Evolutionary conservation across 192 early-diverging fungal genomes (phyloP), one percentile per base, ranked within the genome.

Genomic region (Haplosporangium gracile): DNA sequence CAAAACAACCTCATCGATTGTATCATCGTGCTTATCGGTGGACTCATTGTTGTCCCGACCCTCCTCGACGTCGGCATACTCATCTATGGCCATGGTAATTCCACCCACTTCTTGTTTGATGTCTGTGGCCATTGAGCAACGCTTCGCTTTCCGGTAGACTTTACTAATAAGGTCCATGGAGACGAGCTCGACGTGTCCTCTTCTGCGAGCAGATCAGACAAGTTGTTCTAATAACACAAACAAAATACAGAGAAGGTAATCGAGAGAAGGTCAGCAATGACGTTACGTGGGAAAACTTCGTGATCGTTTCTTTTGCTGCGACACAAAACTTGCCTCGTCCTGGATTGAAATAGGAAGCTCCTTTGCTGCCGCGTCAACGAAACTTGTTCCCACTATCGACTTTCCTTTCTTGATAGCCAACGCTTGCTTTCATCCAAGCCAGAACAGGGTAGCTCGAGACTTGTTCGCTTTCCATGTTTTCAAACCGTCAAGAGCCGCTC

Each of bases 401-500:
- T 77, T 77, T 53, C 75, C 47, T 47, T 77, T 47, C 65, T 68
- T 60, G 39, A 69, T 77, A 40, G 43, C 39, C 39, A 77, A 47
- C 42, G 65, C 43, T 77, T 77, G 76, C 76, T 49, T 77, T 77
- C 29, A n/a, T 49, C 43, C 76, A 32, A 77, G 76, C 57, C 76
- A 68, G 43, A 77, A 77, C 0, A 69, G 65, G 26, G 39, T 43
- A 38, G 39, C 65, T 26, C n/a, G 65, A 34, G 65, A 26, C 76
- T 22, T 68, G 76, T 49, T 18, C 8, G 69, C 76, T 47, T 69
- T 77, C 76, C 60, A 77, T 9, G 2, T 47, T 49, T 34, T 77
- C 40, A 69, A 77, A 34, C 26, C 15, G 1, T 77, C 26, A n/a
- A 77, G 76, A 8, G 20, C 76, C 65, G n/a, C 65, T 68, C 32